Conservation (phyloP, 805 yeast species). For the Candida ponderosae region DNA sequence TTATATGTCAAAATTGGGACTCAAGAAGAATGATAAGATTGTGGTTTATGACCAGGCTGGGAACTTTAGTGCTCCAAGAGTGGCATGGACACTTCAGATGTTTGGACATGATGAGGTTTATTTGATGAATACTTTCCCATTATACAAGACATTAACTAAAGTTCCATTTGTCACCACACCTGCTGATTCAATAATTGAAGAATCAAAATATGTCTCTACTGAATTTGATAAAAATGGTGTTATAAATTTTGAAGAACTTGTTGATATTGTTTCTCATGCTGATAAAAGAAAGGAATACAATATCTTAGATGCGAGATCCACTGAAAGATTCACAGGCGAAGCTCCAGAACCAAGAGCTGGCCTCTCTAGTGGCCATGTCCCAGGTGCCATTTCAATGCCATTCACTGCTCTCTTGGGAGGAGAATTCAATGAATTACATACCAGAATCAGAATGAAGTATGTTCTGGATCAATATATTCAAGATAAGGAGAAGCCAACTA, state of each 20-base stretch:
- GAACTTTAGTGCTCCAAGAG: constrained; percentile 83
- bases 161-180: constrained; percentile 35
- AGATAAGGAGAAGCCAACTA: constrained; percentile 50
- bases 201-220: constrained; percentile 26
- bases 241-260: constrained; percentile 58
- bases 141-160: constrained; percentile 35
- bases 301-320: constrained; percentile 77
- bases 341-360: constrained; percentile 90
- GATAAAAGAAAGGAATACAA: constrained; percentile 38
- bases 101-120: constrained; percentile 70
- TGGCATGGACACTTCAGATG: constrained; percentile 80
- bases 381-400: constrained; percentile 73
- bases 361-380: constrained; percentile 82
- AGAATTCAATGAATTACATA: constrained; percentile 7
- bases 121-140: constrained; percentile 61
- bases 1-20: constrained; percentile 48
- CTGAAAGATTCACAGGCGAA: constrained; percentile 66
- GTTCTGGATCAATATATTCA: too few relatives aligned
- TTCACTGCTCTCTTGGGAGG: constrained; percentile 52
- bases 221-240: constrained; percentile 41
- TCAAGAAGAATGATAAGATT: constrained; percentile 46
- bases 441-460: background rate
- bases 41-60: constrained; percentile 84
- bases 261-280: constrained; percentile 45
- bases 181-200: constrained; percentile 10